Conservation (phyloP, 73 alveolate genomes). For the Paramecium biaurelia region DNA sequence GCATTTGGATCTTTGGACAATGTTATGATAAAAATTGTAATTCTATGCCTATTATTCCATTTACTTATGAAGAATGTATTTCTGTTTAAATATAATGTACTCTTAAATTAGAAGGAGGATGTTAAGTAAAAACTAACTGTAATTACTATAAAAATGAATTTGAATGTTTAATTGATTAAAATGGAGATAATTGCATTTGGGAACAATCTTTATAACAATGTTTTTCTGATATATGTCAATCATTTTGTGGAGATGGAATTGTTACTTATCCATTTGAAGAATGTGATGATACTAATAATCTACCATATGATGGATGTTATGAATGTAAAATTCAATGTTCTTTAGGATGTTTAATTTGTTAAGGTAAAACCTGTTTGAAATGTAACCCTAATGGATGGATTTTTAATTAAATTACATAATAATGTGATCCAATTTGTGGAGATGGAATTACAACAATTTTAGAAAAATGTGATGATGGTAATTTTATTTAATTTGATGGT, state of each 20-base stretch:
- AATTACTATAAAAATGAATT: neutral
- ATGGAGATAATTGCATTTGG: neutral
- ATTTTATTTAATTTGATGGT: neutral
- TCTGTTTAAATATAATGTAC: neutral
- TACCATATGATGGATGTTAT: constrained; percentile 18
- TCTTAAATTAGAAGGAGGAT: neutral
- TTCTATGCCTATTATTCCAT: neutral
- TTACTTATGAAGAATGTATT: neutral
- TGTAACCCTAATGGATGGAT: neutral
- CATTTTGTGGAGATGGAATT: neutral
- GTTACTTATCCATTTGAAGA: neutral
- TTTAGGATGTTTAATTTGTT: neutral
- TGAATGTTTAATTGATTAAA: neutral
- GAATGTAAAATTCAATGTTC: neutral
- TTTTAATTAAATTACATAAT: neutral
- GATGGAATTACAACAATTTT: neutral
- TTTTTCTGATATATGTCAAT: neutral
- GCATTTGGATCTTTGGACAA: neutral
- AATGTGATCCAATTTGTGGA: neutral
- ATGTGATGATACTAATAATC: neutral
- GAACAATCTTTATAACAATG: neutral
- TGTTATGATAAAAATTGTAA: neutral
- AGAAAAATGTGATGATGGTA: constrained; percentile 9
- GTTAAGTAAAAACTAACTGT: neutral
- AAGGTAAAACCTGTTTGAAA: neutral